Conservation (phyloP, 2,329 filamentous ascomycete species). For the Teratosphaeria pseudoeucalypti region DNA sequence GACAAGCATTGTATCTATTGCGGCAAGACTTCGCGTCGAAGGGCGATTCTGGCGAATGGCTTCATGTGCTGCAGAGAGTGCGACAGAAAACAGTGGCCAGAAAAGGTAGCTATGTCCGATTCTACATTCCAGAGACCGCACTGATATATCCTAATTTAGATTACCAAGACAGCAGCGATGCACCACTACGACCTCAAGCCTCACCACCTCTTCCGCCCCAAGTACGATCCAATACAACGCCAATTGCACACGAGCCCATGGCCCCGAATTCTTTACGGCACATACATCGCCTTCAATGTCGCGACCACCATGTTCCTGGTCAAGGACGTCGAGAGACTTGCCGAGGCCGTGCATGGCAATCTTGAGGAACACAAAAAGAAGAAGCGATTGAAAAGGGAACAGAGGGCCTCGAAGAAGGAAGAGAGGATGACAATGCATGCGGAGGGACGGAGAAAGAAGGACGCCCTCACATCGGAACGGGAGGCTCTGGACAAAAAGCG, state of each 20-base stretch:
- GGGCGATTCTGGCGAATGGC: conserved; percentile 20
- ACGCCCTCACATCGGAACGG: not conserved
- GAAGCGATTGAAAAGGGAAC: conserved; percentile 3
- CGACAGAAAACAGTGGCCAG: conserved; percentile 20
- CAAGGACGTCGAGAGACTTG: conserved; percentile 15
- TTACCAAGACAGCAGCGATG: conserved; percentile 20
- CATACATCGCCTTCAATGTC: conserved; percentile 11
- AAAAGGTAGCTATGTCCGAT: conserved; percentile 6
- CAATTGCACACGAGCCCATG: not conserved
- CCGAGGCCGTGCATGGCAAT: conserved; percentile 12
- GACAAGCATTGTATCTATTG: conserved; percentile 22
- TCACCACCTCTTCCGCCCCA: conserved; percentile 14
- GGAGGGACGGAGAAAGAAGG: not conserved
- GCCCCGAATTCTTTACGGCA: conserved; percentile 16
- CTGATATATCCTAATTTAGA: conserved; percentile 3
- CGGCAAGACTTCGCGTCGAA: conserved; percentile 15
- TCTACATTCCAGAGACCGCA: not conserved
- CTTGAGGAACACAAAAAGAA: conserved; percentile 9
- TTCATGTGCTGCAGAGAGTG: conserved; percentile 20
- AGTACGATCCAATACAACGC: not conserved
- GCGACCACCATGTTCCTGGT: conserved; percentile 20
- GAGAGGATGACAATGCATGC: conserved; percentile 3
- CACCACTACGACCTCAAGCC: conserved; percentile 14
- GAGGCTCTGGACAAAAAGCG: not conserved
- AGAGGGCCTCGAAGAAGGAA: conserved; percentile 7